Evolutionary conservation across 306 rosid genomes (phyloP).

Genomic region (Casuarina cunninghamiana): DNA sequence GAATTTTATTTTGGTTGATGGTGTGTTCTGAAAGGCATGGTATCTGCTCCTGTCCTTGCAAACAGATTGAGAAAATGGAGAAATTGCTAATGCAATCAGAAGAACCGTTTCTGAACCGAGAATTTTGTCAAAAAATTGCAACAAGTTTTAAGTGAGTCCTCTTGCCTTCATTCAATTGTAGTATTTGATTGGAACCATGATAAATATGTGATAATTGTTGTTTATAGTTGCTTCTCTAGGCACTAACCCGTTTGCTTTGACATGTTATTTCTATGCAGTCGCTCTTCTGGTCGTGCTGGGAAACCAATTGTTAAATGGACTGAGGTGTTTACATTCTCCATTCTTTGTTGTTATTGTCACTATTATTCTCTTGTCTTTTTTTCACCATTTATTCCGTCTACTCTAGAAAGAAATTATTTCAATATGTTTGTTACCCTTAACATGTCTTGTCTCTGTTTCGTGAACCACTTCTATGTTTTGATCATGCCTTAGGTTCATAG

Average conservation of each 20-base stretch:
- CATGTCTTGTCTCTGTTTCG: not conserved
- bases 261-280: constrained; percentile 52
- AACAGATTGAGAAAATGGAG: constrained; percentile 83
- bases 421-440: not conserved
- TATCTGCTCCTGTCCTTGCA: not conserved
- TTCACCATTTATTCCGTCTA: not conserved
- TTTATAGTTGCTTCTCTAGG: not conserved
- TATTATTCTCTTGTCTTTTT: not conserved
- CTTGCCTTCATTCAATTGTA: constrained; percentile 1
- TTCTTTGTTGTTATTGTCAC: not conserved
- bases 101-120: constrained; percentile 39
- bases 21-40: not conserved
- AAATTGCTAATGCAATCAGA: constrained; percentile 47
- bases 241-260: constrained; percentile 27
- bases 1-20: not conserved
- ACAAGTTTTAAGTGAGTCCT: constrained; percentile 64
- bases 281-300: constrained; percentile 87
- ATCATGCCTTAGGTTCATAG: constrained; percentile 50
- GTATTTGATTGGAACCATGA: not conserved
- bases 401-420: not conserved
- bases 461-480: constrained; percentile 6
- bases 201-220: not conserved
- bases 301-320: constrained; percentile 78
- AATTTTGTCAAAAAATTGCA: constrained; percentile 62
- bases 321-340: constrained; percentile 52